phyloP scores from a whole-genome alignment of 2,329 filamentous ascomycete species.

The Aspergillus latus region DNA sequence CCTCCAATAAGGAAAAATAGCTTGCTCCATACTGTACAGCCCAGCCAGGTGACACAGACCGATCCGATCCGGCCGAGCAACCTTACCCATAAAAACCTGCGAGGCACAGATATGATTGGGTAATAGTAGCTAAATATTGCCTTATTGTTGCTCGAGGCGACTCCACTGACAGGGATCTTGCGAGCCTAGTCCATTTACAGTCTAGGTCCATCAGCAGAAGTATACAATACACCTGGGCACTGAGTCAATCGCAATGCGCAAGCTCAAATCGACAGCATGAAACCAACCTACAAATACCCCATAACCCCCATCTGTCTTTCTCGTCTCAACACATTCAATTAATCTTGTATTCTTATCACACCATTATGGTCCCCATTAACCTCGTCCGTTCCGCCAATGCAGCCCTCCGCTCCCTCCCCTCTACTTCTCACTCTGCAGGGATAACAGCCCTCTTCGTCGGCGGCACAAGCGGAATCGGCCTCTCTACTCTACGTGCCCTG shows the following conservation, averaged over 20 bases:
- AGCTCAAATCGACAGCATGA: not conserved
- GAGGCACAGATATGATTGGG: not conserved
- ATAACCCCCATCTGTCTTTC: too few relatives aligned
- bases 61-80: too few relatives aligned
- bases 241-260: not conserved
- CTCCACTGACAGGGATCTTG: not conserved
- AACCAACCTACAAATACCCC: not conserved
- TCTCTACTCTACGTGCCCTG: slow-evolving; percentile 50
- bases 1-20: too few relatives aligned
- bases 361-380: slow-evolving; percentile 32
- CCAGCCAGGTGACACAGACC: too few relatives aligned
- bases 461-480: slow-evolving; percentile 57
- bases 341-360: not conserved
- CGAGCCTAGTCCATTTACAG: not conserved
- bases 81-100: not conserved
- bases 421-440: slow-evolving; percentile 16
- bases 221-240: too few relatives aligned
- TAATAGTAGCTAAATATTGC: not conserved
- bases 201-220: not conserved
- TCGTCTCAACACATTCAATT: not conserved
- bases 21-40: too few relatives aligned
- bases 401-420: slow-evolving; percentile 23
- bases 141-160: not conserved
- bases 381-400: slow-evolving; percentile 42
- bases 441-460: slow-evolving; percentile 54